Conservation (phyloP, 164 flowering plant species). For the Vitis rotundifolia region DNA sequence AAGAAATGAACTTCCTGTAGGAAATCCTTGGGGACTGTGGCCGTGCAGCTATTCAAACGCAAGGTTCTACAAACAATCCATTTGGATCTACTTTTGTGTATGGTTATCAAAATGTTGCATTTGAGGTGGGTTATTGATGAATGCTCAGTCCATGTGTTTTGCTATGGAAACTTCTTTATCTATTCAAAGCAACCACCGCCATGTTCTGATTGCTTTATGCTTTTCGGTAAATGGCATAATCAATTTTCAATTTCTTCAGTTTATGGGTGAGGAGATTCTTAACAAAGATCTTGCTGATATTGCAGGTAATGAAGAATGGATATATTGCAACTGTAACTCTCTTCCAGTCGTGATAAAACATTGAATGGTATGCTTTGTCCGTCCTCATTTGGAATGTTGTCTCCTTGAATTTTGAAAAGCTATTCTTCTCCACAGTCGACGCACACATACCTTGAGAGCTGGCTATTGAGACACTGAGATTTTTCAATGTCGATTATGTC, state of each 20-base stretch:
- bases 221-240: not conserved
- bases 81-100: slow-evolving; percentile 96
- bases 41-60: slow-evolving; percentile 92
- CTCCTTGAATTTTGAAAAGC: not conserved
- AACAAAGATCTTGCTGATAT: slow-evolving; percentile 9
- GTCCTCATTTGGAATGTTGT: not conserved
- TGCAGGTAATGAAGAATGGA: slow-evolving; percentile 94
- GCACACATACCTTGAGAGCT: not conserved
- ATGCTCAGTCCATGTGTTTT: not conserved
- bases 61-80: slow-evolving; percentile 90
- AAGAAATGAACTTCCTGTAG: slow-evolving; percentile 28
- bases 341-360: slow-evolving; percentile 58
- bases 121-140: slow-evolving; percentile 64
- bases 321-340: slow-evolving; percentile 92
- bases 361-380: not conserved
- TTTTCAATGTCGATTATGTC: not conserved
- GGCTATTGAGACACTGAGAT: no score
- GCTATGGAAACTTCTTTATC: no score
- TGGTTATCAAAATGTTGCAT: slow-evolving; percentile 91
- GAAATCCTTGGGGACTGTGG: slow-evolving; percentile 96
- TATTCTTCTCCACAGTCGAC: not conserved
- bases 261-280: slow-evolving; percentile 4
- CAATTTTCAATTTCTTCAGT: not conserved
- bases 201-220: no score
- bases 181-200: no score